Evolutionary conservation across 306 rosid species (phyloP), one percentile per base, ranked within the genome.

Genomic region (Mimosa bimucronata): DNA sequence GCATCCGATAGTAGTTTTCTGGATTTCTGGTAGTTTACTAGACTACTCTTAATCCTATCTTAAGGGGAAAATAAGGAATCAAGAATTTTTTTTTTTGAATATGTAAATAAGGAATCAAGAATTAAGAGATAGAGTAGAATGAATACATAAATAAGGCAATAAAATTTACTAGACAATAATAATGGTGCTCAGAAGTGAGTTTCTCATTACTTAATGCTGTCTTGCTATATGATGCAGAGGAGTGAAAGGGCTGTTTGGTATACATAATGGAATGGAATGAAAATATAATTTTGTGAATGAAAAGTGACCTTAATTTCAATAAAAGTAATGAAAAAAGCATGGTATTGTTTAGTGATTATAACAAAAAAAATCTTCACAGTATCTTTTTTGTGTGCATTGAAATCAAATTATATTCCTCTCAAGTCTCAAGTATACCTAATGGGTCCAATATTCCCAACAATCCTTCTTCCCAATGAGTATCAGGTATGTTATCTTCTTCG

Each of bases 401-500:
- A n/a, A n/a, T n/a, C n/a, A n/a, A n/a, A n/a, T n/a, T n/a, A n/a
- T n/a, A n/a, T n/a, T n/a, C n/a, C n/a, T n/a, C n/a, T n/a, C n/a
- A n/a, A n/a, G n/a, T n/a, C n/a, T n/a, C n/a, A n/a, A n/a, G n/a
- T n/a, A n/a, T n/a, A n/a, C n/a, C n/a, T n/a, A n/a, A n/a, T n/a
- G n/a, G n/a, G n/a, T n/a, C n/a, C n/a, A n/a, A n/a, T n/a, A n/a
- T n/a, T n/a, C n/a, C n/a, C 98, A 6, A 71, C 85, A 25, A 75
- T 94, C 68, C 73, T 42, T 16, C 88, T 94, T 50, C 97, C 97
- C 26, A 77, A 85, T 3, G 91, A 90, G 10, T 94, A 87, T 84
- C 85, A 86, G 98, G 98, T n/a, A n/a, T 50, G 25, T 40, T 5
- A 15, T 57, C 71, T 41, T 53, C 34, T 58, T 23, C 57, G 29